Base-by-base conservation (phyloP, 1,284 basidiomycete genomes). In the Ustilago lituana region DNA sequence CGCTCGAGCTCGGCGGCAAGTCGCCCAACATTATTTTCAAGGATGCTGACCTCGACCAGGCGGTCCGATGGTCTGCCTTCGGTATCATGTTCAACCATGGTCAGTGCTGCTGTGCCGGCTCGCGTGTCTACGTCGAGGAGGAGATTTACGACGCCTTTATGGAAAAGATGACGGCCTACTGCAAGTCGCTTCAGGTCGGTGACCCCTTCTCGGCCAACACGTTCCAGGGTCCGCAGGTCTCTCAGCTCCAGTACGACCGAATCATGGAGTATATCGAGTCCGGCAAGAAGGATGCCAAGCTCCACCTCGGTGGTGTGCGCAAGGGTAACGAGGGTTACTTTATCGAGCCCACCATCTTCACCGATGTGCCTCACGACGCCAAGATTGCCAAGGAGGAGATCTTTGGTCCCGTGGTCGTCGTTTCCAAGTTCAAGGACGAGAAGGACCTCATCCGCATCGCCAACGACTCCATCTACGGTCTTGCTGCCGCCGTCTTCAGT, bases 171-270 rank as follows among this genome's bases (percentile, higher is more conserved):
- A 86, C 87, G 76, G 85, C 87, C 37, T 86, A 85, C 43, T 86
- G 86, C 70, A 83, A 78, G 23, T 43, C 83, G 85, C 69, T 85
- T 74, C 86, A 86, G 74, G 86, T 91, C 61, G 93, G 92, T 37
- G 89, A 94, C 83, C 93, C 94, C 19, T 95, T 96, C 86, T 83
- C 83, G 14, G 76, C 82, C 2, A 86, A 86, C 36, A 88, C 88
- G 35, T 87, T 89, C 84, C 92, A 94, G 80, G 93, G 93, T 38
- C 93, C 94, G n/a, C 92, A 93, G 84, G 90, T 94, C 55, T 92
- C 89, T 26, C 65, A 77, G 47, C 68, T 74, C 22, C 94, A 98
- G 83, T 92, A 90, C 76, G 92, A 97, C 82, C 90, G 92, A 68
- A 90, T 94, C 84, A 91, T 94, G 90, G 86, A 85, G 44, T 94